Base-by-base conservation (phyloP, 78 protist genomes). In the Dictyostelium intermedium region DNA sequence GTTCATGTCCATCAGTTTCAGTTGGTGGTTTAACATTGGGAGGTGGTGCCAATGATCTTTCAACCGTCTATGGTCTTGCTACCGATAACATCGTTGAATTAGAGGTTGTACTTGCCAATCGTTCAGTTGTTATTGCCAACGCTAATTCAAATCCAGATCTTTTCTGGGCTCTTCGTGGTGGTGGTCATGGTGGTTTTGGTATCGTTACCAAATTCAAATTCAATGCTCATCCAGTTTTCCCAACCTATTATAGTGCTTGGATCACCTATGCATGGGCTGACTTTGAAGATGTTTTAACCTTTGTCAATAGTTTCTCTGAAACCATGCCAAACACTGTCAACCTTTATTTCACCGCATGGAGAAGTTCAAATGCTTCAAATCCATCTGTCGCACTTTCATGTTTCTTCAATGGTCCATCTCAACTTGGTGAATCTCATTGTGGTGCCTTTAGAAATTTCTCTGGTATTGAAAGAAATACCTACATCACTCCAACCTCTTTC, bases 131-230 rank as follows among this genome's bases (percentile, higher is more conserved):
- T 2, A 25, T 16, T 37, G 95, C 87, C 0, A 37, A 27, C 23
- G 91, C 3, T 1, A 7, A 23, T 7, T 2, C n/a, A 41, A 74
- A 94, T 80, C 10, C 85, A 5, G 96, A 92, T 20, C 78, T 94
- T 47, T 94, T 85, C 66, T 94, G 93, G 94, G 96, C 96, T 50
- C 80, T 91, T 14, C 78, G 96, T 35, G 96, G 96, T 50, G 96
- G 76, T 72, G 96, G 96, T 76, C 93, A 89, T 61, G 91, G 91
- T 69, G 60, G 85, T 66, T 94, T 92, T n/a, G 96, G 96, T 74
- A 32, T 94, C 30, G 93, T 92, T 23, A 92, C 96, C 23, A 41
- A 37, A 30, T 20, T 91, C 69, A 83, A 50, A 27, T 91, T 60
- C 83, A 84, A 43, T 32, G 95, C 66, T n/a, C 73, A 87, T 60